Conservation (phyloP, 176 grass and related monocot genomes). For the Oryza glaberrima region DNA sequence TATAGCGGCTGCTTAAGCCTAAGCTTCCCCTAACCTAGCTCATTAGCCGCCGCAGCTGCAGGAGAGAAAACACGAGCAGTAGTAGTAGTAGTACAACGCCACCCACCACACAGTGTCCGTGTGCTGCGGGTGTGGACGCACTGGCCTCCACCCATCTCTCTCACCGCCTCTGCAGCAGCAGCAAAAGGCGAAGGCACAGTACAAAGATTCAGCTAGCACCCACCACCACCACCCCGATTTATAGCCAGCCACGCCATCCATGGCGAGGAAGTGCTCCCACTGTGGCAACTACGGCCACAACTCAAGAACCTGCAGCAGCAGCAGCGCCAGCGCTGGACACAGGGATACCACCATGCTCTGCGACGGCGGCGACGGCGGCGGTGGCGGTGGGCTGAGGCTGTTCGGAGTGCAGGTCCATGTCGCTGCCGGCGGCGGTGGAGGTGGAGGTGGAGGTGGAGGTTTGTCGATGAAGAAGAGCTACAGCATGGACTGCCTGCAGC, state of each 20-base stretch:
- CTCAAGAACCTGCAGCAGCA: conserved; percentile 53
- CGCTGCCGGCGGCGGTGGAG: background rate
- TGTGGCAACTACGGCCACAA: conserved; percentile 75
- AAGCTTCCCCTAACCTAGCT: conserved; percentile 28
- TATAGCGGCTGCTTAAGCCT: conserved; percentile 34
- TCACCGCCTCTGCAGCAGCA: conserved; percentile 43
- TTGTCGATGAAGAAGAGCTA: conserved; percentile 69
- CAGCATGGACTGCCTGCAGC: conserved; percentile 77
- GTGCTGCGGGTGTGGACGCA: conserved; percentile 41
- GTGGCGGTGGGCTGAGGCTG: conserved; percentile 46
- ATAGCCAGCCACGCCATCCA: conserved; percentile 44
- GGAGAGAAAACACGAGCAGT: no score
- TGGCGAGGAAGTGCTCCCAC: conserved; percentile 78
- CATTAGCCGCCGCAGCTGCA: background rate
- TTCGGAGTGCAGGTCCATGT: conserved; percentile 91
- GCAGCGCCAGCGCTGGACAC: conserved; percentile 11
- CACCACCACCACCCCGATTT: conserved; percentile 25
- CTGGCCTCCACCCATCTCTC: conserved; percentile 51
- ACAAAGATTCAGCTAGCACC: conserved; percentile 20
- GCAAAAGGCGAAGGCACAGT: conserved; percentile 21
- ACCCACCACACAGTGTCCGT: no score
- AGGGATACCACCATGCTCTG: conserved; percentile 40
- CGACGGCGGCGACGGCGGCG: background rate
- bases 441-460: background rate
- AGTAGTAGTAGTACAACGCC: background rate